Conservation (phyloP, 768 basidiomycete genomes). For the Hygrophorus pudorinus region DNA sequence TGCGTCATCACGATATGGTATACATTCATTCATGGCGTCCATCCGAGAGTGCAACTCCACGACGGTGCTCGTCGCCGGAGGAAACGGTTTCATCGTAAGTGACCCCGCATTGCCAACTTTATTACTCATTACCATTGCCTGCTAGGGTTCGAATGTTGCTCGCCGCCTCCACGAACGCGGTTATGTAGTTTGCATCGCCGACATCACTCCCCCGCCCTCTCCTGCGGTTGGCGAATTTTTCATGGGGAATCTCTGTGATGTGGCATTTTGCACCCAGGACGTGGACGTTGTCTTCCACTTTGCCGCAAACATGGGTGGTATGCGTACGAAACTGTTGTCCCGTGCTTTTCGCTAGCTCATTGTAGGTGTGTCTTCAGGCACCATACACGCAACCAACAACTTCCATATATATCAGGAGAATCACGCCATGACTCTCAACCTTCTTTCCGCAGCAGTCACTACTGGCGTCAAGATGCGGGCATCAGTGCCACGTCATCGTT, state of each 20-base stretch:
- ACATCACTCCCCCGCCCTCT: slow-evolving; percentile 20
- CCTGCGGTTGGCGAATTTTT: slow-evolving; percentile 22
- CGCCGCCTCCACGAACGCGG: slow-evolving; percentile 23
- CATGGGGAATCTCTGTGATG: slow-evolving; percentile 38
- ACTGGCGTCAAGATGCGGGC: slow-evolving; percentile 25
- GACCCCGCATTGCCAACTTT: too few species aligned
- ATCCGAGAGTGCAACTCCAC: too few species aligned
- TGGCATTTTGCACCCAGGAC: slow-evolving; percentile 28
- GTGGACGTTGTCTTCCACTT: slow-evolving; percentile 42
- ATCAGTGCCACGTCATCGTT: too few species aligned
- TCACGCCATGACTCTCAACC: slow-evolving; percentile 37
- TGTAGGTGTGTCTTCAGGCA: too few species aligned
- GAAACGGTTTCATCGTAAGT: slow-evolving; percentile 45
- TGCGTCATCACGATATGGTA: too few species aligned
- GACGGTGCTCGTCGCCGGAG: too few species aligned
- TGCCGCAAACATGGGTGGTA: slow-evolving; percentile 55
- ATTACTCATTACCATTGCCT: not conserved
- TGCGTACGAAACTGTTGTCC: too few species aligned
- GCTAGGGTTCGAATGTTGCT: slow-evolving; percentile 44
- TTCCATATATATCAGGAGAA: slow-evolving; percentile 39
- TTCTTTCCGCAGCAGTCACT: slow-evolving; percentile 29
- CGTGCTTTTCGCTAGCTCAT: too few species aligned
- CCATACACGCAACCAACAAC: slow-evolving; percentile 45
- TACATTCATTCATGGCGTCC: too few species aligned
- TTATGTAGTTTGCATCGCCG: slow-evolving; percentile 32